A percentile compares a stretch with the other conserved stretches of the same genome.
These are phyloP conservation scores for Nannizziopsis arthrosporioides DNA, from an alignment of 2,329 filamentous ascomycete species.

Conservation along the genomic window DNA sequence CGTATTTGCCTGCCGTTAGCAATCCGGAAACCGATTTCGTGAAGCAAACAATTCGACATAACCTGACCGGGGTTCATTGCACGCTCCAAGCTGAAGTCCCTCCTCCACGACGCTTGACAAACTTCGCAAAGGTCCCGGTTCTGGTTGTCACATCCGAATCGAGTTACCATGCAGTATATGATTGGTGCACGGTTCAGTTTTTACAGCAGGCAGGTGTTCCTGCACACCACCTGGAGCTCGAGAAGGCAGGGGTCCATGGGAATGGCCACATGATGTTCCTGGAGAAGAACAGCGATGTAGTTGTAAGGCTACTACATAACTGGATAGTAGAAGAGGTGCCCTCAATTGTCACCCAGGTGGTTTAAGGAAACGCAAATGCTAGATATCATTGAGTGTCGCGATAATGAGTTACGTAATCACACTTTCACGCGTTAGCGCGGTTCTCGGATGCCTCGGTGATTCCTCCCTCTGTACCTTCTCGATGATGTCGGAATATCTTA, in stretches of 20 bases:
- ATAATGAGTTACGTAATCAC: no score
- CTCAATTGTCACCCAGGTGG: no score
- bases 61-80: conserved; percentile 19
- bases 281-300: conserved; percentile 19
- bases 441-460: conserved; percentile 7
- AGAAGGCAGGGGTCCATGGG: conserved; percentile 36
- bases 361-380: no score
- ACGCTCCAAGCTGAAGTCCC: conserved; percentile 27
- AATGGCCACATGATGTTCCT: conserved; percentile 43
- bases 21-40: conserved; percentile 28
- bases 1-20: conserved; percentile 35
- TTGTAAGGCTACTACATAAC: conserved; percentile 9
- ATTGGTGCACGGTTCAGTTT: conserved; percentile 44
- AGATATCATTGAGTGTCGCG: no score
- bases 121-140: conserved; percentile 40
- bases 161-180: conserved; percentile 44
- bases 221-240: conserved; percentile 37
- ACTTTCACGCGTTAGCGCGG: no score
- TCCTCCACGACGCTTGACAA: conserved; percentile 36
- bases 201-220: conserved; percentile 42
- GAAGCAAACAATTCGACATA: conserved; percentile 16
- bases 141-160: conserved; percentile 43
- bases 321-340: conserved; percentile 11
- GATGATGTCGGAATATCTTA: background rate
- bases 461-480: conserved; percentile 4